A percentile compares a stretch with the other conserved stretches of the same genome.
These are phyloP conservation scores for Moesziomyces aphidis DNA, from an alignment of 1,284 basidiomycete species.

Conservation along the genomic window DNA sequence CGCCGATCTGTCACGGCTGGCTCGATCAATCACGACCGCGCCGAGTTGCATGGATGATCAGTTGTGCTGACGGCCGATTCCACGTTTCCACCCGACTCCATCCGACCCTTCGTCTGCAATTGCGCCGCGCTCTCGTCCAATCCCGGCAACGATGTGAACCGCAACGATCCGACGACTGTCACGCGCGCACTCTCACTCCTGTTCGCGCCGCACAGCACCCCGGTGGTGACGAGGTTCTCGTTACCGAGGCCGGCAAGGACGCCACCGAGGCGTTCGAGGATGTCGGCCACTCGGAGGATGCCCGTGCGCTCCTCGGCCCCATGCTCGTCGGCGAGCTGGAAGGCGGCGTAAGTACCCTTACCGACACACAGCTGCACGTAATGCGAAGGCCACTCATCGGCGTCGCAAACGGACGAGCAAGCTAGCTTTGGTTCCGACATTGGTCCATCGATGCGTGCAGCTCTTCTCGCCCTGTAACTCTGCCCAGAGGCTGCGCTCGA, in stretches of 20 bases:
- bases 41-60: not conserved
- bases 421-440: too few relatives aligned
- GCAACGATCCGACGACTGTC: not conserved
- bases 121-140: too few relatives aligned
- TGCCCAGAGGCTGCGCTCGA: too few relatives aligned
- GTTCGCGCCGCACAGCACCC: constrained; percentile 73
- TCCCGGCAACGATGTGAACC: not conserved
- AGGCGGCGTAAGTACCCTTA: constrained; percentile 48
- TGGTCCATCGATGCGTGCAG: too few relatives aligned
- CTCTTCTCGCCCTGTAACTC: too few relatives aligned
- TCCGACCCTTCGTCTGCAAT: not conserved
- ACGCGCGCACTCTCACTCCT: not conserved
- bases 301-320: constrained; percentile 82
- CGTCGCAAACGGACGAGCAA: too few relatives aligned
- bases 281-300: constrained; percentile 98
- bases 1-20: too few relatives aligned
- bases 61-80: not conserved
- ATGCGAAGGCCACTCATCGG: too few relatives aligned
- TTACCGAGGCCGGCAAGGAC: constrained; percentile 92
- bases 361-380: too few relatives aligned
- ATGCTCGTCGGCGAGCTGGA: constrained; percentile 72
- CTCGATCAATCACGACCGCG: too few relatives aligned
- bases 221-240: constrained; percentile 95
- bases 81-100: not conserved
- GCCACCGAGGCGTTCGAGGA: constrained; percentile 99